Percentiles rank a stretch among this genome's conserved stretches.
phyloP scores from a whole-genome alignment of 83 land plant genomes.

The Diphasiastrum complanatum region DNA sequence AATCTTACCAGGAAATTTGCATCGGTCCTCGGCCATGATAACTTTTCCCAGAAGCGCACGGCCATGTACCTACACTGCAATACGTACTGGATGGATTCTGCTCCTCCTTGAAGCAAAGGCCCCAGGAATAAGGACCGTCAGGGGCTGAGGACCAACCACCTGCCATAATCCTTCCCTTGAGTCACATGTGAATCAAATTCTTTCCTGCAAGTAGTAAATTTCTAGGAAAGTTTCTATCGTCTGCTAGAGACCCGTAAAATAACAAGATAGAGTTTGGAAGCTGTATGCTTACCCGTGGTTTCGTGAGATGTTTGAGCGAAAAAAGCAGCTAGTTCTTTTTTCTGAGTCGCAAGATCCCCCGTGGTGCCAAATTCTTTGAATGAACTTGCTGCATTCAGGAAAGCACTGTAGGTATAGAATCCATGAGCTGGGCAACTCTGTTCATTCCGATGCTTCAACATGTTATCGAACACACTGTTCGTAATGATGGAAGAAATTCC shows the following conservation, averaged over 20 bases:
- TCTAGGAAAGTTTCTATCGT: too few relatives aligned
- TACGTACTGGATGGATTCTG: too few relatives aligned
- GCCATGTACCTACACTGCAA: neutral
- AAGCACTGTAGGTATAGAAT: constrained; percentile 1
- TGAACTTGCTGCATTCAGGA: neutral
- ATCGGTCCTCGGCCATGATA: constrained; percentile 5
- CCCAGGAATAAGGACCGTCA: too few relatives aligned
- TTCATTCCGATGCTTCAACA: too few relatives aligned
- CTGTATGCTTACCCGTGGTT: neutral
- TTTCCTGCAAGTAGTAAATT: neutral
- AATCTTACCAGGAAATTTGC: neutral
- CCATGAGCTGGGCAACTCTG: too few relatives aligned
- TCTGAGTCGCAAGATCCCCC: neutral
- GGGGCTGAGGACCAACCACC: neutral
- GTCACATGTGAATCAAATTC: neutral
- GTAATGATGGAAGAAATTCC: too few relatives aligned
- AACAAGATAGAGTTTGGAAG: too few relatives aligned
- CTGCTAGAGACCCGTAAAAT: neutral
- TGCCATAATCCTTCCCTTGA: neutral
- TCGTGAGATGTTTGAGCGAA: neutral
- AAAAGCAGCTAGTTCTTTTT: constrained; percentile 2
- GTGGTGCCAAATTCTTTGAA: neutral
- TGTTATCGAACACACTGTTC: too few relatives aligned
- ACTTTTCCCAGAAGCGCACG: neutral
- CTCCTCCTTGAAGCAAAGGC: too few relatives aligned